phyloP scores from a whole-genome alignment of 768 basidiomycete genomes.

The Chalciporus pseudorubinellus region DNA sequence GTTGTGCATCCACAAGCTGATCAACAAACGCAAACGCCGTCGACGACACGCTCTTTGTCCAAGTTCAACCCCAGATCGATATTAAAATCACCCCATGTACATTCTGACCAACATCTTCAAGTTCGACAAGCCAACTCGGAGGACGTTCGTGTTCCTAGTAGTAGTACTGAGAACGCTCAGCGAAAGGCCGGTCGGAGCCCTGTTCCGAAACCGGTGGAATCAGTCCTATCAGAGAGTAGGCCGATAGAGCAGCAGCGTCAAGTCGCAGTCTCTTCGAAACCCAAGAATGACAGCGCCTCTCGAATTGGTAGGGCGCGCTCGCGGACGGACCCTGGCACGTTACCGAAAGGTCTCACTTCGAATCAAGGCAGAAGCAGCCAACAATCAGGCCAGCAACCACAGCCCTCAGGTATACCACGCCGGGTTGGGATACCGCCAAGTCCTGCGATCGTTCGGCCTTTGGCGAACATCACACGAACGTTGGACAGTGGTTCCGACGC shows the following conservation, averaged over 20 bases:
- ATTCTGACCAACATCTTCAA: constrained; percentile 20
- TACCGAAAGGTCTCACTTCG: constrained; percentile 10
- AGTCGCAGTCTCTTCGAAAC: constrained; percentile 1
- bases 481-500: constrained; percentile 25
- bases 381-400: background rate
- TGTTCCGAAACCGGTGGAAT: constrained; percentile 10
- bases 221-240: background rate
- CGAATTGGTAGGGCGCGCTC: constrained; percentile 28
- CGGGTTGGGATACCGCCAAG: constrained; percentile 17
- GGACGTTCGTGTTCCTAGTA: constrained; percentile 1
- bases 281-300: constrained; percentile 10
- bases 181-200: constrained; percentile 13
- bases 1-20: constrained; percentile 7
- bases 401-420: constrained; percentile 26
- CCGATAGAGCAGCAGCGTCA: constrained; percentile 8
- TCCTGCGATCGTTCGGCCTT: constrained; percentile 14
- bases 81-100: constrained; percentile 19
- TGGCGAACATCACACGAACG: constrained; percentile 1
- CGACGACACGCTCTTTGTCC: constrained; percentile 20
- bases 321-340: constrained; percentile 28
- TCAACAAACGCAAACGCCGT: constrained; percentile 15
- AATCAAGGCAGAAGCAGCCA: constrained; percentile 4
- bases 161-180: constrained; percentile 6
- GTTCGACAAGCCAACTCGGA: constrained; percentile 9
- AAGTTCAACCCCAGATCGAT: constrained; percentile 34